Evolutionary conservation across 1,139 yeast genomes (phyloP), one percentile per base, ranked within the genome.

Genomic region (Protomyces lactucae-debilis): DNA sequence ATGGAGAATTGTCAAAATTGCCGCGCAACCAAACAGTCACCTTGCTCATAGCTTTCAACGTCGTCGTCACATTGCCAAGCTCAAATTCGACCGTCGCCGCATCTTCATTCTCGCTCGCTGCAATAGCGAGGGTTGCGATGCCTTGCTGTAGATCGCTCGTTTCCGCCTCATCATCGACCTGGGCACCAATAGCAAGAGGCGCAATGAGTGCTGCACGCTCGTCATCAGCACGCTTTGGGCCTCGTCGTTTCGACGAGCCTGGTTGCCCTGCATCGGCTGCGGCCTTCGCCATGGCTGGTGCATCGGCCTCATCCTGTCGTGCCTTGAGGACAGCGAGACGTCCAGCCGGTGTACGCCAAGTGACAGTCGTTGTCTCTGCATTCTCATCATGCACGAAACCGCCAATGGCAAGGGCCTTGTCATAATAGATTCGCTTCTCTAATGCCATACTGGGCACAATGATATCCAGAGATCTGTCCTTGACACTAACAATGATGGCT

Each of bases 351-450:
- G 63, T 52, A 3, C 57, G 63, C 63, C 63, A 59, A 28, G 52
- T 37, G 28, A 59, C 39, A 8, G 53, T 55, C 25, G 40, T 40
- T 6, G 45, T 52, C 45, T 59, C 63, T 5, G 52, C 23, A 35
- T 52, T 45, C 43, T 59, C 57, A 28, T 59, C 45, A 51, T 52
- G 57, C 48, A 25, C 45, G 43, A 59, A 59, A 8, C 45, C 23
- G 14, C 46, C 60, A 43, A 60, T 51, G 12, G 64, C 57, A 32
- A 25, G 18, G 3, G 64, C 71, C 18, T 93, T 98, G 76, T 93
- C 99, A 54, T 98, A 98, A 72, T 93, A 98, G 37, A 93, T 97
- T 72, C 99, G 84, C 77, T 93, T 93, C 75, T 93, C 99, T 69
- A 93, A 89, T 52, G 98, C 97, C 77, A 92, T 87, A 71, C 90